Evolutionary conservation across 2,329 filamentous ascomycete genomes (phyloP), one percentile per base, ranked within the genome.

Genomic region (Juglanconis juglandina): DNA sequence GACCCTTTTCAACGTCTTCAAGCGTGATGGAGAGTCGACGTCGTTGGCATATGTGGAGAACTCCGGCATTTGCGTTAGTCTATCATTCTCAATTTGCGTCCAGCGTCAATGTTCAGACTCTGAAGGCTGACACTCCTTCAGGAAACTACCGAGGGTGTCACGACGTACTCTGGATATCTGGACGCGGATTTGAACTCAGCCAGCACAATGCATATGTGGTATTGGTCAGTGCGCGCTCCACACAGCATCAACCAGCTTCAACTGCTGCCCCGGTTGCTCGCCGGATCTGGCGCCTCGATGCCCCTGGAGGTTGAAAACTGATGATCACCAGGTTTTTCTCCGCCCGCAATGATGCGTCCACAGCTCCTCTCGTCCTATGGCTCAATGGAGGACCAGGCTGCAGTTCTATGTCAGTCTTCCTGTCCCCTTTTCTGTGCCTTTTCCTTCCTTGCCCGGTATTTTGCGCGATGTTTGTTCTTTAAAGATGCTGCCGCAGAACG

Each of bases 101-200:
- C 14, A 2, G 10, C 5, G 32, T 11, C 41, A 11, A 17, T 3
- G 17, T 34, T 17, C 14, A 0, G 11, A 10, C 5, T 1, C n/a
- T 48, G 24, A 7, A 2, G 9, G 17, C 54, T 57, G 4, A 57
- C 47, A 34, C 9, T 34, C 13, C 1, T 13, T 5, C 9, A 57
- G 54, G 80, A 82, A 68, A 81, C 78, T 0, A 82, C 79, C 0
- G 71, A 73, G 0, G 77, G 77, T 1, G 80, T 82, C 2, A 81
- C 78, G 35, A 77, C 79, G 61, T 80, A 79, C 66, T 81, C 78
- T 4, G 80, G 80, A 7, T 82, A 82, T 71, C 53, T 85, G 61
- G 74, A 74, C 2, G 77, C 81, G 11, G 77, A 80, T 61, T 51
- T 57, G 58, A 47, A 66, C 63, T 3, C 63, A 32, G 61, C 44